phyloP scores from a whole-genome alignment of 768 basidiomycete genomes.

The Cubamyces lactineus region DNA sequence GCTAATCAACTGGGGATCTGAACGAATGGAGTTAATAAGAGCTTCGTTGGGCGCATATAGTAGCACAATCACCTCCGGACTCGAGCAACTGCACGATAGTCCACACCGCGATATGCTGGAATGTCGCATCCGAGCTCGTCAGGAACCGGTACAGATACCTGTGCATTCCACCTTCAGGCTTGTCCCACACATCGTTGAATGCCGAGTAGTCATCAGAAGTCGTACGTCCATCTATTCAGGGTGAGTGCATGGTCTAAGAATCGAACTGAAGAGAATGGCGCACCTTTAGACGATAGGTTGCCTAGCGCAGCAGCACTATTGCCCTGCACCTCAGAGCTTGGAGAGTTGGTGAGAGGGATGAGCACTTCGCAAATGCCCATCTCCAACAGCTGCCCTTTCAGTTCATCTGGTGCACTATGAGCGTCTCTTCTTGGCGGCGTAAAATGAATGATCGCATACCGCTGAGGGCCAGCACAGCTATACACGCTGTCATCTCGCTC shows the following conservation, averaged over 20 bases:
- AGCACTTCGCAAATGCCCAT: constrained; percentile 99
- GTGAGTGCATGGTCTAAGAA: not conserved
- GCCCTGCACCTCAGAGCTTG: constrained; percentile 97
- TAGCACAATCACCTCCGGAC: constrained; percentile 70
- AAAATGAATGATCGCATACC: constrained; percentile 51
- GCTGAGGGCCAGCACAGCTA: constrained; percentile 93
- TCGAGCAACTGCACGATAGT: constrained; percentile 97
- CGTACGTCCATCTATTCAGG: constrained; percentile 66
- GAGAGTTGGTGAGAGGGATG: constrained; percentile 94
- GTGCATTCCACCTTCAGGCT: constrained; percentile 97
- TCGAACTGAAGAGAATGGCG: constrained; percentile 17
- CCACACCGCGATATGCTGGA: constrained; percentile 99
- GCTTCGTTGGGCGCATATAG: not conserved
- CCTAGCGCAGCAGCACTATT: constrained; percentile 98
- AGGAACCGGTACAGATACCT: constrained; percentile 93
- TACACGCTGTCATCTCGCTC: constrained; percentile 99
- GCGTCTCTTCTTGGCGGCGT: not conserved
- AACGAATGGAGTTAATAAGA: constrained; percentile 2
- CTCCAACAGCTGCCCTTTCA: constrained; percentile 95
- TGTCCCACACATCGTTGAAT: constrained; percentile 98
- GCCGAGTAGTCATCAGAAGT: constrained; percentile 90
- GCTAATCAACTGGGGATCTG: constrained; percentile 86
- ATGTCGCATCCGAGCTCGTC: constrained; percentile 91
- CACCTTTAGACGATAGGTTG: constrained; percentile 96
- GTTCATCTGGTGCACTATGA: constrained; percentile 64